Evolutionary conservation across 768 basidiomycete genomes (phyloP), one percentile per base, ranked within the genome.

Genomic region (Lactarius sanguifluus): DNA sequence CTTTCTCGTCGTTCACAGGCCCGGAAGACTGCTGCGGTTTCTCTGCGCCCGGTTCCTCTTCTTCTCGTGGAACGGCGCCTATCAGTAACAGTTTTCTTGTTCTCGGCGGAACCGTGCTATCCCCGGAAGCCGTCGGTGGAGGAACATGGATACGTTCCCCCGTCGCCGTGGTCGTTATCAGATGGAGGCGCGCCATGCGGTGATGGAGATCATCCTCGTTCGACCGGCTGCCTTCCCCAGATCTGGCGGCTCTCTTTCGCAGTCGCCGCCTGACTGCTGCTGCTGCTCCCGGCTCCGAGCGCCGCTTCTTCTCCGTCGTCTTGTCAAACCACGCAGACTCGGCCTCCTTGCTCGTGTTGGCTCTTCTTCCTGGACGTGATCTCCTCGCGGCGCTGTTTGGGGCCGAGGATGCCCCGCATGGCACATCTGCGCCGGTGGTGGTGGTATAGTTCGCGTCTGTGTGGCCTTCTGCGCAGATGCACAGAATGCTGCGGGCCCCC

Each of bases 401-500:
- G 28, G 59, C 3, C 18, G 60, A 28, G 23, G 38, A 20, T 23
- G 5, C 4, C n/a, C 12, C 20, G 43, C 30, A 6, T 2, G 18
- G 30, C 30, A 8, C 4, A 18, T 58, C 13, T 30, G 6, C 8
- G 34, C 36, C 34, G 10, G 34, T 28, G 8, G 6, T 12, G 32
- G n/a, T 32, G 25, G 15, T 23, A 20, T 23, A n/a, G 30, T 52
- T 32, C 36, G 62, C 0, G 30, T 52, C 16, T 23, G 5, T 23
- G 6, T 12, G 30, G 10, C 12, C 13, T 12, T 16, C 18, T 16
- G 23, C 23, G 6, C 23, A 4, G 65, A 62, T n/a, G 32, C 57
- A 59, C 47, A 66, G 47, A n/a, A 66, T 30, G 32, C 25, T 58
- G 30, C 65, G 57, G 18, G 65, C 65, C 32, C 50, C n/a, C 16